Evolutionary conservation across 257 asterid genomes (phyloP).

Genomic region (Fraxinus anomala): DNA sequence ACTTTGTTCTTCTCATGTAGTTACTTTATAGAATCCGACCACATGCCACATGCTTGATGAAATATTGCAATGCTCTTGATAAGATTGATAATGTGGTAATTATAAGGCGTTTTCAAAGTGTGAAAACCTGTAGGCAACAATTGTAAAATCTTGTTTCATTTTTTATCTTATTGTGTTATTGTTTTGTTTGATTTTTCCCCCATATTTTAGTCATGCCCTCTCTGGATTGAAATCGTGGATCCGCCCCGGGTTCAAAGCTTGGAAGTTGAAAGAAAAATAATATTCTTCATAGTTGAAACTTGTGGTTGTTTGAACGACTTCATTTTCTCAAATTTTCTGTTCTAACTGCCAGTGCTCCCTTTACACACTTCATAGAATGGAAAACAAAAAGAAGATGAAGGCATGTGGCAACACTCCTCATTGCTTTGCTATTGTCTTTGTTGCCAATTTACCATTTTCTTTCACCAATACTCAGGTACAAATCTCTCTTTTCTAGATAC

Average conservation of each 20-base stretch:
- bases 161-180: neutral
- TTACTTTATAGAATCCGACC: too few relatives aligned
- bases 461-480: constrained; percentile 67
- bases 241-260: neutral
- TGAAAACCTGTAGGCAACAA: neutral
- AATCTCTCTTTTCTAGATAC: constrained; percentile 6
- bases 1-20: too few relatives aligned
- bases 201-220: neutral
- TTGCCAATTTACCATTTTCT: constrained; percentile 76
- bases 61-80: too few relatives aligned
- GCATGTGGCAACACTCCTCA: constrained; percentile 52
- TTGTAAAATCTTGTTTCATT: neutral
- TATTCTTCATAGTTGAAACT: too few relatives aligned
- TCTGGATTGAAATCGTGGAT: too few relatives aligned
- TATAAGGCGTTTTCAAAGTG: too few relatives aligned
- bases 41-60: too few relatives aligned
- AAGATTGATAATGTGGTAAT: too few relatives aligned
- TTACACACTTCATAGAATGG: constrained; percentile 37
- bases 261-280: too few relatives aligned
- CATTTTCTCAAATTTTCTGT: too few relatives aligned
- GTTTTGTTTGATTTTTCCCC: neutral
- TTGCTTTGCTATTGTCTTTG: constrained; percentile 73
- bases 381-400: constrained; percentile 53
- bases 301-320: too few relatives aligned
- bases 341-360: neutral